Base-by-base conservation (phyloP, 2,329 filamentous ascomycete genomes). In the Westerdykella aurantiaca region DNA sequence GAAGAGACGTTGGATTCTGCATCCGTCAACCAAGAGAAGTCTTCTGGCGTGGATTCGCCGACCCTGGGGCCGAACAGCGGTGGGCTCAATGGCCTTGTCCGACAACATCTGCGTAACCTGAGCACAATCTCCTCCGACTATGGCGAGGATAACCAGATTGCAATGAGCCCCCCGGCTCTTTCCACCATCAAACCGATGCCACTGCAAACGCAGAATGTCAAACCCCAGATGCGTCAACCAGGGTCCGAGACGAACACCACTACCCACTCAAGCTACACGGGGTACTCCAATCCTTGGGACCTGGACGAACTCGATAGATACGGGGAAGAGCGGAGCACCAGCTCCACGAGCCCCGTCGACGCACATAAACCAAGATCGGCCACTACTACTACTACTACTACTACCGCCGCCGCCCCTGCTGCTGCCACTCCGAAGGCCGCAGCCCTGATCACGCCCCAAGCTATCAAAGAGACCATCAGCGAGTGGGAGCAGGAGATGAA, bases 71-170 rank as follows among this genome's bases (percentile, higher is more conserved):
- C 86, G 0, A 73, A 73, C 13, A 70, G 71, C 31, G 52, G 64
- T 14, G 88, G 87, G 1, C 73, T 96, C 13, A 91, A 84, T 57
- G 86, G 85, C 2, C 79, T 95, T 73, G 83, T 95, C 37, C 81
- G 85, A 25, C 84, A 90, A 49, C 93, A 97, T 71, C 71, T 97
- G 34, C 82, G 93, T 40, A 81, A 81, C 29, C 81, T 84, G 50
- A 97, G 91, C 68, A 84, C 83, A 46, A 78, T 81, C 12, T 97
- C 91, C 1, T 94, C 88, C 0, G 75, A 93, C 21, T 88, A 88
- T 43, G 67, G 55, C 14, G 62, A 65, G 23, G 44, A 46, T 31
- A 59, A 66, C 22, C 59, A 67, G 53, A 47, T 55, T 23, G 33
- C 58, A 16, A 80, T 79, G 21, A 70, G 69, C 44, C 69, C 68